Percentiles rank a stretch among this genome's conserved stretches.
Evolutionary conservation across 2,329 filamentous ascomycete genomes (phyloP).

Genomic region (Aaosphaeria arxii): DNA sequence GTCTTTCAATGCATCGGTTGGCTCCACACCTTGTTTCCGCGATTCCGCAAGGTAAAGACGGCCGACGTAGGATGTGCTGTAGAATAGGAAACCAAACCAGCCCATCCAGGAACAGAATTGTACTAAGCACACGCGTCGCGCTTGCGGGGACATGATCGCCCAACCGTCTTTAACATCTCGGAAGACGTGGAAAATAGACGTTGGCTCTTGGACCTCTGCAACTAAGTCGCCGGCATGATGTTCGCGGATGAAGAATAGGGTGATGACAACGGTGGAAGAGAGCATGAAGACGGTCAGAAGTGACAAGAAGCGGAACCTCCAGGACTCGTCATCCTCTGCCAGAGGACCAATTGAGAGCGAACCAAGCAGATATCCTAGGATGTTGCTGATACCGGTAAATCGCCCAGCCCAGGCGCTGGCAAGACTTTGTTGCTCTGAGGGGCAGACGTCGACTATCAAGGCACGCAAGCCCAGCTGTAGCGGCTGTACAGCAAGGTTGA

Average conservation of each 20-base stretch:
- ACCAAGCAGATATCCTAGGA: slow-evolving; percentile 27
- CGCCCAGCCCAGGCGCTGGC: slow-evolving; percentile 28
- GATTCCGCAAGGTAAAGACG: not conserved
- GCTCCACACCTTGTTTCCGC: not conserved
- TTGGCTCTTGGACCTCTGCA: not conserved
- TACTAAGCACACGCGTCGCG: slow-evolving; percentile 47
- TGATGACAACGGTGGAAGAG: not conserved
- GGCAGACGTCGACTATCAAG: slow-evolving; percentile 28
- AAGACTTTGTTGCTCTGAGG: slow-evolving; percentile 23
- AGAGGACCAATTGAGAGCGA: slow-evolving; percentile 12
- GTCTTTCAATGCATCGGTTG: not conserved
- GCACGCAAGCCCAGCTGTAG: slow-evolving; percentile 31
- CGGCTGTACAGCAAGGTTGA: slow-evolving; percentile 32
- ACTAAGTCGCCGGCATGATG: not conserved
- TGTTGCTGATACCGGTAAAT: slow-evolving; percentile 26
- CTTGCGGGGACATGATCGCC: slow-evolving; percentile 2
- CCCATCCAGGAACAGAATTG: slow-evolving; percentile 55
- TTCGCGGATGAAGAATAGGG: not conserved
- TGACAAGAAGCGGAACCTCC: slow-evolving; percentile 3
- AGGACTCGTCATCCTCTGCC: not conserved
- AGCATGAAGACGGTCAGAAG: not conserved
- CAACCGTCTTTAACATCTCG: not conserved
- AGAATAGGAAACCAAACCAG: slow-evolving; percentile 38
- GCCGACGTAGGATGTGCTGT: slow-evolving; percentile 22
- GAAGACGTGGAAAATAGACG: not conserved